Percentiles rank a stretch among this genome's conserved stretches.
phyloP scores from a whole-genome alignment of 2,329 filamentous ascomycete species.

The Lasiodiplodia hormozganensis region DNA sequence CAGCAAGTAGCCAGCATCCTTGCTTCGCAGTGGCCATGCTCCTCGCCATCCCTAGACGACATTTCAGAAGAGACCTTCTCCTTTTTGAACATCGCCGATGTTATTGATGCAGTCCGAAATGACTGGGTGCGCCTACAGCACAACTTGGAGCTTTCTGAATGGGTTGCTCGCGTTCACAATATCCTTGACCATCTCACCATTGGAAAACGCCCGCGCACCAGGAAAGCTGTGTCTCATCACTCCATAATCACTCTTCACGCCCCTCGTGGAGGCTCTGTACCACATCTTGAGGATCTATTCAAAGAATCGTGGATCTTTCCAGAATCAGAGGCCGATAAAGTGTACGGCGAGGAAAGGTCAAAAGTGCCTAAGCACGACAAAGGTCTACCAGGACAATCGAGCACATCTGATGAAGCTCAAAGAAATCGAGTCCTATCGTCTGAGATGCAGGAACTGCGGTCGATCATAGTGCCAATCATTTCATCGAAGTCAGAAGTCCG shows the following conservation, averaged over 20 bases:
- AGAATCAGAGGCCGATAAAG: background rate
- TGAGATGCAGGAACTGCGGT: background rate
- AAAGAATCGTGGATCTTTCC: background rate
- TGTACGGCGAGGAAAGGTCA: background rate
- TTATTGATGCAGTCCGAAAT: constrained; percentile 48
- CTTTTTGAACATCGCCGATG: constrained; percentile 46
- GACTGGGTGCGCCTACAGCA: constrained; percentile 59
- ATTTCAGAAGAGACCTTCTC: background rate
- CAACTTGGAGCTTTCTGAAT: constrained; percentile 55
- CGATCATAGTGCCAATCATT: background rate
- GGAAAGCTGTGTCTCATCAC: background rate
- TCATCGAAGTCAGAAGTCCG: constrained; percentile 5
- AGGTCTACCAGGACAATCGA: background rate
- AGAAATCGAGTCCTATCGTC: background rate
- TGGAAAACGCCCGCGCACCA: background rate
- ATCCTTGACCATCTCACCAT: constrained; percentile 41
- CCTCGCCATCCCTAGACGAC: constrained; percentile 31
- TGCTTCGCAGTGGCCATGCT: constrained; percentile 47
- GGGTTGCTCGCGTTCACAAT: constrained; percentile 54
- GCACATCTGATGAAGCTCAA: background rate
- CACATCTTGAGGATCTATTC: background rate
- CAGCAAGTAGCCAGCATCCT: constrained; percentile 52
- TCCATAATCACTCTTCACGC: background rate
- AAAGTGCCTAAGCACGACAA: background rate
- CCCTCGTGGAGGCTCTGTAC: background rate